phyloP scores from a whole-genome alignment of 768 basidiomycete genomes.

The Mycena indigotica region DNA sequence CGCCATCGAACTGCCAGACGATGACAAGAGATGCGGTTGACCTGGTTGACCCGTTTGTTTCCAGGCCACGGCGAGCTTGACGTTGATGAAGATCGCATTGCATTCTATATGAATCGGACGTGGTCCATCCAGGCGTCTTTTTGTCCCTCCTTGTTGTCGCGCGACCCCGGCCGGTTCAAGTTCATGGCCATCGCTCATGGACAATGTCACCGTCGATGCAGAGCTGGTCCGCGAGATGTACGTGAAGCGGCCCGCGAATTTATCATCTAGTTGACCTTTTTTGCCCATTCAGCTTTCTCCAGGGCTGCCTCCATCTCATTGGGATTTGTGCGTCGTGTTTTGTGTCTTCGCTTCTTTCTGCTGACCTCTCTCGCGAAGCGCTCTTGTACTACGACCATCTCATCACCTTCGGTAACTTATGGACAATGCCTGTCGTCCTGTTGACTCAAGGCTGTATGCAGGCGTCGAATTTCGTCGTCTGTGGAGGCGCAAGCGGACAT shows the following conservation, averaged over 20 bases:
- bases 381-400: conserved; percentile 8
- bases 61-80: neutral
- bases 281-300: neutral
- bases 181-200: neutral
- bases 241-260: neutral
- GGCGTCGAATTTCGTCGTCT: conserved; percentile 7
- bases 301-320: conserved; percentile 2
- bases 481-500: conserved; percentile 3
- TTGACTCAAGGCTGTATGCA: neutral
- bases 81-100: neutral
- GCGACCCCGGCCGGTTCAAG: too few relatives aligned
- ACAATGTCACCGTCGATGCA: neutral
- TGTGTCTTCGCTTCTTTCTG: neutral
- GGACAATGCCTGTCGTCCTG: neutral
- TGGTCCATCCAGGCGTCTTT: too few relatives aligned
- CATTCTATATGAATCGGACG: too few relatives aligned
- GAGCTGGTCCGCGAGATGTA: neutral
- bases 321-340: conserved; percentile 5
- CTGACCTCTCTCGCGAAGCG: neutral
- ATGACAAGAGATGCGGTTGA: neutral
- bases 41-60: neutral
- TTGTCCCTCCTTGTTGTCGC: neutral
- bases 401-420: conserved; percentile 9
- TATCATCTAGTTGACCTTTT: neutral
- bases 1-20: neutral